phyloP scores from a whole-genome alignment of 2,329 filamentous ascomycete species.

The Shiraia sp. region DNA sequence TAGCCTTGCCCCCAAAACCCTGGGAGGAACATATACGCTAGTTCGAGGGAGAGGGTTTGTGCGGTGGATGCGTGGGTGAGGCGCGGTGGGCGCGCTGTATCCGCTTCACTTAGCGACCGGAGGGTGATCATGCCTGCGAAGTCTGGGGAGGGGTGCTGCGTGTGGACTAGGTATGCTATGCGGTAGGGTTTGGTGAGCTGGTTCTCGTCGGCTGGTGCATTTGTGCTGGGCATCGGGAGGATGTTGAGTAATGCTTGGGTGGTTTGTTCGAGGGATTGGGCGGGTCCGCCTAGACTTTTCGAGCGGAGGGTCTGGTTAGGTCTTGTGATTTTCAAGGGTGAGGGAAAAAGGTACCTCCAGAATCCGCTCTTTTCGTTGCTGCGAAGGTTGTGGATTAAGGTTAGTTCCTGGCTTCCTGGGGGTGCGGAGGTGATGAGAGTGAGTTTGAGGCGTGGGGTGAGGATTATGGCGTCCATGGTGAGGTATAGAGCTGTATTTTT shows the following conservation, averaged over 20 bases:
- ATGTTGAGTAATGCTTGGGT: constrained; percentile 8
- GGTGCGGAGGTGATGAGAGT: constrained; percentile 24
- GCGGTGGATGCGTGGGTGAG: constrained; percentile 7
- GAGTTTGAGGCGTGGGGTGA: constrained; percentile 30
- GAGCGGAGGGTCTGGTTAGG: no score
- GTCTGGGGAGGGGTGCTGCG: neutral
- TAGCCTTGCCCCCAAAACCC: constrained; percentile 42
- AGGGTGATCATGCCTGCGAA: constrained; percentile 26
- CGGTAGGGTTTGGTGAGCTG: constrained; percentile 13
- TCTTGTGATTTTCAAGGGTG: neutral
- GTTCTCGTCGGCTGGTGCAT: constrained; percentile 9
- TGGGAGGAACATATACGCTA: constrained; percentile 43
- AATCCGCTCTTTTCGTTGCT: constrained; percentile 26
- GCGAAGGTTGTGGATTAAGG: constrained; percentile 28
- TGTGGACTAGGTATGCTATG: constrained; percentile 27
- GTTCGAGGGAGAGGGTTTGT: constrained; percentile 25
- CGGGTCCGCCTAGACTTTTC: constrained; percentile 19
- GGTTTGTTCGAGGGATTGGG: constrained; percentile 28
- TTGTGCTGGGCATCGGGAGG: neutral
- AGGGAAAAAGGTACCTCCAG: constrained; percentile 24
- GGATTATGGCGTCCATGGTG: constrained; percentile 23
- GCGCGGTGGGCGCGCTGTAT: constrained; percentile 10
- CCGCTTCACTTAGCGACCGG: constrained; percentile 1
- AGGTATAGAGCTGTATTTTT: no score
- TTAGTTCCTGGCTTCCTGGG: constrained; percentile 25